Evolutionary conservation across 108 stramenopile genomes (phyloP), one percentile per base, ranked within the genome.

Genomic region (Cyclostephanos invisitatus): DNA sequence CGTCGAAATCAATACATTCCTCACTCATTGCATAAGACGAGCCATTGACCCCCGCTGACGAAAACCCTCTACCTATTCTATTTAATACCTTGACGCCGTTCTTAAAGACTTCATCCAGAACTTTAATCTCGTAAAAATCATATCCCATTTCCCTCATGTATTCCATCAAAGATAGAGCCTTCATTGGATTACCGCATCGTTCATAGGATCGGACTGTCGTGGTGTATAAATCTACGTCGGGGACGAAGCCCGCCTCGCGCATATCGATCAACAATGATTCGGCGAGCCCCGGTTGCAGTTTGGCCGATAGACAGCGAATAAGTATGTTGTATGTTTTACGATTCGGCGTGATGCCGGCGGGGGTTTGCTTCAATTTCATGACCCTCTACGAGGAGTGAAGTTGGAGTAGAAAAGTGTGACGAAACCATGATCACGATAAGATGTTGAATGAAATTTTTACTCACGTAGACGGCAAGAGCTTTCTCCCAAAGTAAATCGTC

Each of bases 141-240:
- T 85, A 89, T 20, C 92, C 92, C 21, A 88, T 86, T 37, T 85
- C 80, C 48, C 80, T 73, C 90, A 93, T 93, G 40, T 82, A 66
- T 73, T 93, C 88, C 92, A 93, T 93, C 50, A 93, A 72, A 12
- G 76, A 56, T 35, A 93, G 50, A 1, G 92, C 92, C 67, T 85
- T 84, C 58, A 86, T 78, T 15, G 90, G 92, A 42, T 91, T 87
- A n/a, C 86, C 80, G 35, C 77, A 77, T 18, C 86, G 80, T 73
- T 93, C 92, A 55, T 89, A 91, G 28, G 92, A 82, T 22, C 89
- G 65, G 8, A 93, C 89, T 15, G 87, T 88, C 21, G 80, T 51
- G 18, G 92, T 91, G 73, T 83, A 91, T 25, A 93, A 72, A 63
- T 93, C 88, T 6, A 93, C 92, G 44, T 93, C 90, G 0, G 89